Evolutionary conservation across 352 stramenopile genomes (phyloP).

Genomic region (Phytophthora ramorum): DNA sequence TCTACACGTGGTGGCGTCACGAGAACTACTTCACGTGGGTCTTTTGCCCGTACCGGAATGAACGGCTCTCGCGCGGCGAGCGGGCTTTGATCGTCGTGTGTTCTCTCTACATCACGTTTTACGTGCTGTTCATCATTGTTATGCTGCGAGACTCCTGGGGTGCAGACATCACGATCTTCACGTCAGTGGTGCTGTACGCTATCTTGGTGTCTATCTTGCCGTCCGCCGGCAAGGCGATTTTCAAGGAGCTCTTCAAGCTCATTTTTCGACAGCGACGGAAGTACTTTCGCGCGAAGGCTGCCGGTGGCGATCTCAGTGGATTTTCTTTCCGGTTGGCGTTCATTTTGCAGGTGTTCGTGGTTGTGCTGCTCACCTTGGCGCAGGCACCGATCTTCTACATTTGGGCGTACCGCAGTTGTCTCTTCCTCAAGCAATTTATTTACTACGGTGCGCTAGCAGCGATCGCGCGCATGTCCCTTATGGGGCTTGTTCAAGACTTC

Average conservation of each 20-base stretch:
- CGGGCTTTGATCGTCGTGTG: slow-evolving; percentile 71
- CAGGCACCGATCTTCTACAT: slow-evolving; percentile 76
- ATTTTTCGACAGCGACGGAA: slow-evolving; percentile 77
- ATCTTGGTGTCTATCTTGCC: slow-evolving; percentile 58
- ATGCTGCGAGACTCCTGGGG: slow-evolving; percentile 63
- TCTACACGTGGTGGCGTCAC: slow-evolving; percentile 82
- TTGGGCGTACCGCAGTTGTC: slow-evolving; percentile 63
- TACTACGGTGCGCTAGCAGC: slow-evolving; percentile 66
- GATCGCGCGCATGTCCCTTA: slow-evolving; percentile 59
- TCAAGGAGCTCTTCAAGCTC: slow-evolving; percentile 84
- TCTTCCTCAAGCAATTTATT: slow-evolving; percentile 68
- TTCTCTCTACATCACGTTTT: slow-evolving; percentile 80
- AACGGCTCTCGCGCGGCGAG: slow-evolving; percentile 60
- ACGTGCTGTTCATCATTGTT: slow-evolving; percentile 73
- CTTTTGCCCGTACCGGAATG: slow-evolving; percentile 75
- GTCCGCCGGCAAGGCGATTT: slow-evolving; percentile 67
- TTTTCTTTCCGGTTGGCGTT: slow-evolving; percentile 75
- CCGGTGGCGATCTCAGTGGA: slow-evolving; percentile 42
- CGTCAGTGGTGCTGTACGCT: slow-evolving; percentile 58
- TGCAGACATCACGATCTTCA: slow-evolving; percentile 44
- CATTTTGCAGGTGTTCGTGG: slow-evolving; percentile 57
- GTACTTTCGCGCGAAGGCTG: slow-evolving; percentile 62
- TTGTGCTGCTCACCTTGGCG: slow-evolving; percentile 56
- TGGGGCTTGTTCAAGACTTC: slow-evolving; percentile 58
- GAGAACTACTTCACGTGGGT: slow-evolving; percentile 86